Evolutionary conservation across 1,284 basidiomycete genomes (phyloP), one percentile per base, ranked within the genome.

Genomic region (Cryptococcus sp.): DNA sequence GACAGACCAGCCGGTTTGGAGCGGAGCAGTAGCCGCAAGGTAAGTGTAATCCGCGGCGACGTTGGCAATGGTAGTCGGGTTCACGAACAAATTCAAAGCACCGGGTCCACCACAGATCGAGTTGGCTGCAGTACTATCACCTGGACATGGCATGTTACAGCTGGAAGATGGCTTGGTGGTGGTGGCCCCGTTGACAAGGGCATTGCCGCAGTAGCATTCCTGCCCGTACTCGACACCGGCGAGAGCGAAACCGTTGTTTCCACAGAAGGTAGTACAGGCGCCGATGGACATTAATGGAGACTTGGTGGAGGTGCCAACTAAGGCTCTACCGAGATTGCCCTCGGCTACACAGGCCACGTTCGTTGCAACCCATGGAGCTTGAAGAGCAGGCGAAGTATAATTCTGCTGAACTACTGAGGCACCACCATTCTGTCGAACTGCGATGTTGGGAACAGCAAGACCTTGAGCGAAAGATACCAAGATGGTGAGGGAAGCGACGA

Each of bases 291-390:
- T 67, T 55, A 62, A 64, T 49, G 35, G 23, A 41, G 37, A 53
- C 42, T 15, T 38, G 49, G 14, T 49, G 49, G 52, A 58, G 11
- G 58, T 56, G 34, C 57, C 64, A 4, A 58, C 58, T 1, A 75
- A 53, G 34, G 70, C 67, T 45, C 70, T 59, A 15, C 68, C 68
- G 42, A 31, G 50, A 2, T 64, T 52, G 4, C 58, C 64, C 47
- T 74, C 70, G 36, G 66, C 60, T 42, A 73, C 67, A 64, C 73
- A 76, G 3, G 72, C 73, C 5, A 61, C 57, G 34, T 44, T 33
- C 10, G 48, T 10, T 6, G 23, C 48, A 5, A 49, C 35, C 57
- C 57, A 58, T 4, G 49, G 49, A n/a, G 33, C 37, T 8, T 47
- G 48, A 13, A 58, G 49, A 4, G 7, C n/a, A n/a, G n/a, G n/a